Base-by-base conservation (phyloP, 2,329 filamentous ascomycete species). In the Botrytis medusae region DNA sequence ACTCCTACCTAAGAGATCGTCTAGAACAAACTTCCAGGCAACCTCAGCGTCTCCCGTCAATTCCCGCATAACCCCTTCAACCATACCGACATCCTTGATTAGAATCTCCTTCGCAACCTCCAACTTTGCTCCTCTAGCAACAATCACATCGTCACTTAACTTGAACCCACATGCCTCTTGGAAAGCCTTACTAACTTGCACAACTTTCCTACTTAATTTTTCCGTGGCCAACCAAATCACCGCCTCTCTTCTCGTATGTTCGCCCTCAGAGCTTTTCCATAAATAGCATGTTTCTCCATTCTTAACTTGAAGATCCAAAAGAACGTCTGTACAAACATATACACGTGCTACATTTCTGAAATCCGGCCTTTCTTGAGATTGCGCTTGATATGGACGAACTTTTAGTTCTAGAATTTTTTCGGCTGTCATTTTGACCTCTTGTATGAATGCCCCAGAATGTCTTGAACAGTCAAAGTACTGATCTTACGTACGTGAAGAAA, bases 171-270 rank as follows among this genome's bases (percentile, higher is more conserved):
- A 92, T 10, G 89, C 87, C 51, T 92, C 91, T 75, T 93, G 91
- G 71, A 97, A 89, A 9, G 89, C 86, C 75, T 93, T 91, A 34
- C 93, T 91, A 84, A 93, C 89, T 85, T 95, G 87, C 68, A 92
- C 85, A 73, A 93, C 86, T 75, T 91, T 88, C 76, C 89, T 89
- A 79, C 90, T 87, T 77, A 93, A 84, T 78, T 90, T 90, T 80
- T 91, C 84, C 9, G 85, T 80, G 5, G 88, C 87, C 59, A 85
- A 83, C 90, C 90, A 92, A 18, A 88, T 89, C 77, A 92, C 86
- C n/a, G 87, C 90, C 69, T 81, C 77, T 74, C 75, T 76, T 46
- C 74, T 76, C 32, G 74, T 73, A 20, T 73, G 67, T 18, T 75
- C 73, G 8, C 51, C 65, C 20, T 79, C 76, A 44, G 83, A 81